Percentiles rank a stretch among this genome's conserved stretches.
Evolutionary conservation across 139 green algal genomes (phyloP).

Genomic region (Coelastrella sp.): DNA sequence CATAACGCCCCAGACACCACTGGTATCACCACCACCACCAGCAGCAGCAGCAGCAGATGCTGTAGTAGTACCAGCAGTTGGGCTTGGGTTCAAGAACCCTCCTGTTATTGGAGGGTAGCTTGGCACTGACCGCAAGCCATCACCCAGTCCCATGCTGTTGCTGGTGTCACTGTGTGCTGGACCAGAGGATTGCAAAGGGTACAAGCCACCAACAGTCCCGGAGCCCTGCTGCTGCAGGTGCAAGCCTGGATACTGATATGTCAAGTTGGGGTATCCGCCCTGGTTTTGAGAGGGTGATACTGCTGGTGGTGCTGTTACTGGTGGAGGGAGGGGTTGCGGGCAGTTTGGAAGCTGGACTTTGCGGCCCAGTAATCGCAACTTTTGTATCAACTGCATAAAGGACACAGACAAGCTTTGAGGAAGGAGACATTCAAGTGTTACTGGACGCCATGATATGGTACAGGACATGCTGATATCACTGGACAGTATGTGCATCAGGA

Average conservation of each 20-base stretch:
- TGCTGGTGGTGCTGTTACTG: not conserved
- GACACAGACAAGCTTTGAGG: not conserved
- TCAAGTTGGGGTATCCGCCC: not conserved
- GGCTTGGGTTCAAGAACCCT: not conserved
- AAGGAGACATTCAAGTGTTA: not conserved
- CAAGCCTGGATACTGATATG: not conserved
- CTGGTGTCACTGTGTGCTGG: too few species aligned
- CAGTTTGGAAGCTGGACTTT: not conserved
- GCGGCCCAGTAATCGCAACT: not conserved
- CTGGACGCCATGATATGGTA: not conserved
- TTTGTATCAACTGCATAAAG: constrained; percentile 11
- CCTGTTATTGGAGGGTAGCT: not conserved
- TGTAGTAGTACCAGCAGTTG: not conserved
- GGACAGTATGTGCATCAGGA: not conserved
- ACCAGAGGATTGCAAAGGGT: not conserved
- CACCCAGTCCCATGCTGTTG: not conserved
- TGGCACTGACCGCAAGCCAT: not conserved
- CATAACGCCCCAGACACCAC: too few species aligned
- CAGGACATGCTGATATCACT: not conserved
- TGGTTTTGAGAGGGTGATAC: not conserved
- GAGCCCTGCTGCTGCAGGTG: not conserved
- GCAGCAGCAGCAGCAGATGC: not conserved
- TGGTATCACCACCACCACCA: too few species aligned
- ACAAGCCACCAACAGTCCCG: not conserved
- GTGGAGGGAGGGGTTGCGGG: not conserved